Evolutionary conservation across 2,329 filamentous ascomycete species (phyloP).

Genomic region (Didymella glomerata): DNA sequence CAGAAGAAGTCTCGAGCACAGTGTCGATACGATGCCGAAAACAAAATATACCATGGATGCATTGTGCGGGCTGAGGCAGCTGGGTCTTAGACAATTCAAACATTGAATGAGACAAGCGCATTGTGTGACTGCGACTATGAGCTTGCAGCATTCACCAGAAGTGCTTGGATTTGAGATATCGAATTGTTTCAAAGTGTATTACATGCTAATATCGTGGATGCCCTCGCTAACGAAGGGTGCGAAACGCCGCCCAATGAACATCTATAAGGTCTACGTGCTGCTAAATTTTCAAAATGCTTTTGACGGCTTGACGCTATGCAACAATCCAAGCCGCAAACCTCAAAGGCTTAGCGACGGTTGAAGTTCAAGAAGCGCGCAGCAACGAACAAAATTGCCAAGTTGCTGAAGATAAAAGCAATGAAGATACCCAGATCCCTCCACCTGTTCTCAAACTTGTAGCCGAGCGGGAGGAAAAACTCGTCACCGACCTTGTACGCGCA

Average conservation of each 20-base stretch:
- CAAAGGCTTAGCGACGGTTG: slow-evolving; percentile 46
- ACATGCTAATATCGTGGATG: slow-evolving; percentile 2
- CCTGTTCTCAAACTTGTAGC: slow-evolving; percentile 71
- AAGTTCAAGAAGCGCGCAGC: slow-evolving; percentile 62
- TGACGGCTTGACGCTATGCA: background rate
- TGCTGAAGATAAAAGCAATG: slow-evolving; percentile 77
- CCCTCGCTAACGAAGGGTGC: background rate
- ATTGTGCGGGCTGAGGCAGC: background rate
- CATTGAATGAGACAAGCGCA: slow-evolving; percentile 8
- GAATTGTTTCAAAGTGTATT: slow-evolving; percentile 4
- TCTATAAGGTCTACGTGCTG: slow-evolving; percentile 19
- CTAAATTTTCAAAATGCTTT: slow-evolving; percentile 10
- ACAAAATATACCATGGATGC: no score
- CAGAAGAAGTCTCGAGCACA: background rate
- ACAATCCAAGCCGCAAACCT: background rate
- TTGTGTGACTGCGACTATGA: background rate
- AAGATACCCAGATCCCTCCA: slow-evolving; percentile 88
- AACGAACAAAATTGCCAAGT: slow-evolving; percentile 71
- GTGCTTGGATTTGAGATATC: background rate
- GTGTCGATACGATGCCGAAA: background rate
- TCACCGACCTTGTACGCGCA: slow-evolving; percentile 84
- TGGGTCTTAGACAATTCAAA: slow-evolving; percentile 1
- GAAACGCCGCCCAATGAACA: slow-evolving; percentile 28
- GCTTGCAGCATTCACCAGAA: background rate
- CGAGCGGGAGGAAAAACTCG: slow-evolving; percentile 76